These are phyloP conservation scores for Castanospermum australe DNA, from an alignment of 306 rosid species.

Conservation along the genomic window DNA sequence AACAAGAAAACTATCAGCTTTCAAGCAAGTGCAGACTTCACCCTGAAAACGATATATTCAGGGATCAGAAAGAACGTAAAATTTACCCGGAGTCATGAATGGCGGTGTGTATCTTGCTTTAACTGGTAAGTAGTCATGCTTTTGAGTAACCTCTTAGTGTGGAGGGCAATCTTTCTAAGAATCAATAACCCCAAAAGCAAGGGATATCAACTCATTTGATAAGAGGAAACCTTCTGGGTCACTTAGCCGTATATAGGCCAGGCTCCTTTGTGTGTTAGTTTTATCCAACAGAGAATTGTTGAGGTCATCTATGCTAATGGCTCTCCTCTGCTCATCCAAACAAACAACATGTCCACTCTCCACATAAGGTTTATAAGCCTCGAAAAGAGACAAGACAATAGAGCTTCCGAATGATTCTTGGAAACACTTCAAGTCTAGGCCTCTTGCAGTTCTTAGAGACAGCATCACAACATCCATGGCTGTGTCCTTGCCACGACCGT, in stretches of 20 bases:
- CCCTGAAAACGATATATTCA: conserved; percentile 76
- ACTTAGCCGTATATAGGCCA: conserved; percentile 66
- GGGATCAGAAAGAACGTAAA: conserved; percentile 91
- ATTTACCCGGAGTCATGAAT: conserved; percentile 63
- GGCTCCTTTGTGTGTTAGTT: conserved; percentile 14
- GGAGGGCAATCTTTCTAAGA: conserved; percentile 41
- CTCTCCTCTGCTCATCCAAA: conserved; percentile 58
- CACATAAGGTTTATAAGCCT: conserved; percentile 64
- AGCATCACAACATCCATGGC: conserved; percentile 86
- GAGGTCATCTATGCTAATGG: conserved; percentile 47
- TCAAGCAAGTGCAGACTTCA: conserved; percentile 72
- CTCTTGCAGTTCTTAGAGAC: conserved; percentile 76
- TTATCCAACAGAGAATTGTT: conserved; percentile 12
- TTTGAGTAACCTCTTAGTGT: conserved; percentile 16
- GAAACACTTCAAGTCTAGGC: conserved; percentile 67
- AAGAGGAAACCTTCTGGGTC: conserved; percentile 95
- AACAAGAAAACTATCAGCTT: conserved; percentile 64
- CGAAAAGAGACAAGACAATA: conserved; percentile 56
- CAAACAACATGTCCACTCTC: conserved; percentile 79
- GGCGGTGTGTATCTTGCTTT: conserved; percentile 57
- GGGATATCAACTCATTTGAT: conserved; percentile 83
- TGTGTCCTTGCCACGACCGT: conserved; percentile 48
- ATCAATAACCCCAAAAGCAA: conserved; percentile 71
- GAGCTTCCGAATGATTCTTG: conserved; percentile 55
- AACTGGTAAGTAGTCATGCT: not conserved